These are phyloP conservation scores for Mycena rebaudengoi DNA, from an alignment of 768 basidiomycete species.

Conservation along the genomic window DNA sequence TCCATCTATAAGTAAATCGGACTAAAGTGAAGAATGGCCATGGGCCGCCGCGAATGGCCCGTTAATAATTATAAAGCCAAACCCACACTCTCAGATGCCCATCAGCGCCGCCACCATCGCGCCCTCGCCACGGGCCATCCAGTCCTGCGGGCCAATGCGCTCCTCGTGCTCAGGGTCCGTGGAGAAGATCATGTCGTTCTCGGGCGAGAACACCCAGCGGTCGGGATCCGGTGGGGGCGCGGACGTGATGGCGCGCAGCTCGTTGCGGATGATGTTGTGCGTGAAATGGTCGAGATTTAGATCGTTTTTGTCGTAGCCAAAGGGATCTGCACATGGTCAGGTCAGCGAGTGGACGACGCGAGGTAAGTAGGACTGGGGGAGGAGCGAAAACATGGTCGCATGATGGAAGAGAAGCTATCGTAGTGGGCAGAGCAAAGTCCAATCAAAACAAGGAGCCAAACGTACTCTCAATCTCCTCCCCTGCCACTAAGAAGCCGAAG, in stretches of 20 bases:
- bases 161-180: slow-evolving; percentile 42
- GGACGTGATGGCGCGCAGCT: slow-evolving; percentile 70
- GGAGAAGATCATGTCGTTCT: slow-evolving; percentile 66
- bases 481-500: slow-evolving; percentile 78
- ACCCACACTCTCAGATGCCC: too few species aligned
- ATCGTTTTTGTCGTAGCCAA: slow-evolving; percentile 79
- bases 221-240: slow-evolving; percentile 65
- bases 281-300: slow-evolving; percentile 80
- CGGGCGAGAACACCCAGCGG: slow-evolving; percentile 63
- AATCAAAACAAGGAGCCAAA: slow-evolving; percentile 15
- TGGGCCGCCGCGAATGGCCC: too few species aligned
- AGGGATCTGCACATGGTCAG: slow-evolving; percentile 46
- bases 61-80: too few species aligned
- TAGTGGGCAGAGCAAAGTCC: background rate
- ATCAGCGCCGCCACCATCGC: too few species aligned
- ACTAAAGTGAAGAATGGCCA: too few species aligned
- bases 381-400: background rate
- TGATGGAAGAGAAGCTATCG: background rate
- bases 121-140: slow-evolving; percentile 68
- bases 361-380: background rate
- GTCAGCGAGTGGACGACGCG: background rate
- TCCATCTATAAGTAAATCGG: too few species aligned
- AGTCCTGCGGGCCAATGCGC: slow-evolving; percentile 60
- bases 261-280: slow-evolving; percentile 71
- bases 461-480: slow-evolving; percentile 80